Base-by-base conservation (phyloP, 2,329 filamentous ascomycete genomes). In the Aspergillus tanneri region DNA sequence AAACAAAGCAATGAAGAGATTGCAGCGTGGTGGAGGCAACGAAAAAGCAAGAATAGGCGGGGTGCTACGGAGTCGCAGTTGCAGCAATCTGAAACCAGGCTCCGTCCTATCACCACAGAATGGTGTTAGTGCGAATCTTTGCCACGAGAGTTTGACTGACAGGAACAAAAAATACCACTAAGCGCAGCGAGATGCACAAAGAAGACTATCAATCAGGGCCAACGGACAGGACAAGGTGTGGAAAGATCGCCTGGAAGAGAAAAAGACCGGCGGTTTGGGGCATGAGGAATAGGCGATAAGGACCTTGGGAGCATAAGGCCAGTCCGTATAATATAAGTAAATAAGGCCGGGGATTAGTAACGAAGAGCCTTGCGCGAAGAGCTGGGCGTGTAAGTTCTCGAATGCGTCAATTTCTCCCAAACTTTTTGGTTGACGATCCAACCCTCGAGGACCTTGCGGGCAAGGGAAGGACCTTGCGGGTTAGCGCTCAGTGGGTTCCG, bases 361-460 rank as follows among this genome's bases (percentile, higher is more conserved):
- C 14, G 39, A 38, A 25, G 12, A 43, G 23, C 23, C 35, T 37
- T 11, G 30, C 32, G 22, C 23, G 30, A 22, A 40, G 25, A 21
- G 12, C 9, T 14, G 36, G 18, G 28, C 24, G n/a, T 25, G 47
- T n/a, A 38, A 32, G 28, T 30, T n/a, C 9, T 18, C 19, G 47
- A 52, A 43, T 47, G 47, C 39, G 24, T 10, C 12, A 16, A 37
- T n/a, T n/a, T n/a, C n/a, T n/a, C n/a, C n/a, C n/a, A n/a, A n/a
- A n/a, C n/a, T n/a, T n/a, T n/a, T n/a, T n/a, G n/a, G n/a, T 21
- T 10, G 25, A 47, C 47, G 49, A 47, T 18, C 1, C 8, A 8
- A 61, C 55, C 49, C 51, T 49, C n/a, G 54, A 47, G 54, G 52
- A 57, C 54, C 54, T 50, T 57, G 49, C 25, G 53, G 34, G 48